Evolutionary conservation across 179 eudicot genomes (phyloP).

Genomic region (Beta lomatogona): DNA sequence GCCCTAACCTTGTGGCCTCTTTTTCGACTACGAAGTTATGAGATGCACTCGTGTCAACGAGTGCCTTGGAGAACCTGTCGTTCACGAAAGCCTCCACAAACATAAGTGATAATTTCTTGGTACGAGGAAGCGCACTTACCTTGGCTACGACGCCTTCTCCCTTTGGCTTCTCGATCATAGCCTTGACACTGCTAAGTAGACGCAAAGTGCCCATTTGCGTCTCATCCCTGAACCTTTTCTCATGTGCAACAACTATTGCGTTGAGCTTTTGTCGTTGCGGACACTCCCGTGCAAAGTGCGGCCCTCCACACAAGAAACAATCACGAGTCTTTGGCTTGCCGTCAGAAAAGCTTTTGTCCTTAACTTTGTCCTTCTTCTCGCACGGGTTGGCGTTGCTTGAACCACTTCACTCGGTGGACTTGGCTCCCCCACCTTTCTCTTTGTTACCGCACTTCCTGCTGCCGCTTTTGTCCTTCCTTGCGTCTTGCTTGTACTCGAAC

Average conservation of each 20-base stretch:
- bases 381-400: too few relatives aligned
- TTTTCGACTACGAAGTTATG: not conserved
- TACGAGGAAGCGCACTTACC: not conserved
- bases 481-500: not conserved
- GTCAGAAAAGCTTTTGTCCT: not conserved
- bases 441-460: not conserved
- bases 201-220: too few relatives aligned
- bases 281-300: constrained; percentile 5
- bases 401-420: too few relatives aligned
- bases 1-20: constrained; percentile 1
- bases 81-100: constrained; percentile 1
- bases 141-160: too few relatives aligned
- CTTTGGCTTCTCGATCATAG: too few relatives aligned
- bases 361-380: too few relatives aligned
- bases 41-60: not conserved
- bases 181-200: too few relatives aligned
- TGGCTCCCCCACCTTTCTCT: not conserved
- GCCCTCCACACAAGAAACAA: not conserved
- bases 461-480: not conserved
- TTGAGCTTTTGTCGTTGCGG: not conserved
- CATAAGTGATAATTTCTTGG: not conserved
- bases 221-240: too few relatives aligned
- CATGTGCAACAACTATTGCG: too few relatives aligned
- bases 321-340: not conserved
- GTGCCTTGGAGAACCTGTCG: not conserved